These are phyloP conservation scores for Golubevia sp. DNA, from an alignment of 1,284 basidiomycete genomes.

Conservation along the genomic window DNA sequence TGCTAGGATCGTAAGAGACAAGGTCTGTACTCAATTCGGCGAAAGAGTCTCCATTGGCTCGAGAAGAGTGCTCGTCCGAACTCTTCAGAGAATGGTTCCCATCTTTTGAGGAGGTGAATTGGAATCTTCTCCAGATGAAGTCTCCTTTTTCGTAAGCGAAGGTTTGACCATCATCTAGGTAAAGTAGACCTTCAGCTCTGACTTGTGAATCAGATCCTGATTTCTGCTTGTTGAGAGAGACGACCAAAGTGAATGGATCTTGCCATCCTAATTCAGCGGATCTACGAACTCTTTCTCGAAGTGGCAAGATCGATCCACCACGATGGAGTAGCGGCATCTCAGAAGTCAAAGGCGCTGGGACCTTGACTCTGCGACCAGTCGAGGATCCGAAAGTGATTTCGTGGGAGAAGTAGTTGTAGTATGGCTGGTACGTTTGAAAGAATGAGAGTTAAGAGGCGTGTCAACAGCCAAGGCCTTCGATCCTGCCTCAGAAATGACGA, in stretches of 20 bases:
- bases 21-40: neutral
- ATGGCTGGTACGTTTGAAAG: conserved; percentile 72
- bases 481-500: no score
- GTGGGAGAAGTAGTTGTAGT: conserved; percentile 85
- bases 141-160: conserved; percentile 79
- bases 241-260: conserved; percentile 90
- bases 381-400: conserved; percentile 11
- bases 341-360: conserved; percentile 77
- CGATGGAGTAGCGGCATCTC: conserved; percentile 80
- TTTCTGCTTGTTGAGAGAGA: conserved; percentile 75
- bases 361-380: conserved; percentile 68
- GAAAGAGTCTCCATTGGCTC: no score
- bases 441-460: neutral
- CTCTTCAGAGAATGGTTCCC: conserved; percentile 17
- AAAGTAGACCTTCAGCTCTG: conserved; percentile 79
- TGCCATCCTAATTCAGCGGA: conserved; percentile 83
- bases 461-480: no score
- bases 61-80: conserved; percentile 12
- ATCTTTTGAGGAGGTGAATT: conserved; percentile 11
- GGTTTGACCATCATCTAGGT: conserved; percentile 91
- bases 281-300: conserved; percentile 82
- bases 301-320: conserved; percentile 87
- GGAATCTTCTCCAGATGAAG: conserved; percentile 68
- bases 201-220: conserved; percentile 16
- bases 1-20: conserved; percentile 12